Evolutionary conservation across 176 grass and related monocot species (phyloP), one percentile per base, ranked within the genome.

Genomic region (Eleusine indica): DNA sequence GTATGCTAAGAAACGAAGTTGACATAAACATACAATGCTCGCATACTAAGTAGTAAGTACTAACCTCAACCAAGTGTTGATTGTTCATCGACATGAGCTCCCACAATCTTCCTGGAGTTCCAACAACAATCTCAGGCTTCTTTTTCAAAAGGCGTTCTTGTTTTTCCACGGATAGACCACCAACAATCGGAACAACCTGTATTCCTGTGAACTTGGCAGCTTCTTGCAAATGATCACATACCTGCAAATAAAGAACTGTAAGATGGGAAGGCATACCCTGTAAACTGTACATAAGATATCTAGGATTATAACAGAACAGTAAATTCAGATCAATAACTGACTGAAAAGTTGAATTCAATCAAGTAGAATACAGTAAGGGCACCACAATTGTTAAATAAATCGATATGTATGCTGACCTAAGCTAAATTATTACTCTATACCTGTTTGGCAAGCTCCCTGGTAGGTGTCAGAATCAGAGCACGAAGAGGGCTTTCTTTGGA

Each of bases 371-470:
- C 35, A 57, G 39, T 10, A 56, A 68, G 46, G 29, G 21, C 2
- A 38, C 37, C 62, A 83, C 12, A 46, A 66, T 52, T 61, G 15
- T 52, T 44, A 76, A 0, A 2, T n/a, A 29, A 29, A 76, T 57
- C 43, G 39, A 68, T 75, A 80, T 35, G 70, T 46, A 16, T 14
- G 60, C 44, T 35, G 10, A 48, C 22, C 32, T 67, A 19, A 32
- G 11, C 21, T 43, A 66, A 25, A 6, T 28, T 37, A 78, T 64
- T 64, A 8, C 22, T 66, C 44, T 21, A 97, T 21, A 97, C 94
- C 94, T 97, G 94, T 63, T 93, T 91, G 8, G 94, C 94, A n/a
- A 97, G 94, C 76, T 97, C 94, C 68, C 94, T 93, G 39, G 94
- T 97, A 39, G 94, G 94, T 74, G 94, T 91, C 64, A 97, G 54